Evolutionary conservation across 129 eudicot genomes (phyloP).

Genomic region (Ambrosia trifida): DNA sequence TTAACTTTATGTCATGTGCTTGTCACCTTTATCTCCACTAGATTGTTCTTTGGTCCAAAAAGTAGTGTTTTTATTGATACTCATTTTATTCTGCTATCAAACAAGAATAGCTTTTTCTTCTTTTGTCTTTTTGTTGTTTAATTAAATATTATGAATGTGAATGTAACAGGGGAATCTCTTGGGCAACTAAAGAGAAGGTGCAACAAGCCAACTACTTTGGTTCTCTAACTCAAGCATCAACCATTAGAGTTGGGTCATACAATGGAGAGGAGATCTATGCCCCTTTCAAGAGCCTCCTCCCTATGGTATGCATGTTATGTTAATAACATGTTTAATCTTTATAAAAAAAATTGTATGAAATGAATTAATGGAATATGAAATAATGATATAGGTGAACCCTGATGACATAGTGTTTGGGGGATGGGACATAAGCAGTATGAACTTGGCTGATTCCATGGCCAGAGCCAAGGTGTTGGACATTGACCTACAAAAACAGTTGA

Average conservation of each 20-base stretch:
- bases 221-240: constrained; percentile 93
- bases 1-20: not conserved
- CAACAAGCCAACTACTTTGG: constrained; percentile 97
- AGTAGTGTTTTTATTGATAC: not conserved
- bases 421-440: constrained; percentile 95
- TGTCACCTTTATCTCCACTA: not conserved
- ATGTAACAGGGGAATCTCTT: constrained; percentile 86
- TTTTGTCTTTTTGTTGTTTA: not conserved
- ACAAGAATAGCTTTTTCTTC: not conserved
- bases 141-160: not conserved
- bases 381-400: constrained; percentile 69
- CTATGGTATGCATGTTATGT: constrained; percentile 55
- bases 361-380: not conserved
- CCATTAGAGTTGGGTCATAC: constrained; percentile 90
- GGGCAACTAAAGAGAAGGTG: constrained; percentile 95
- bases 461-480: constrained; percentile 92
- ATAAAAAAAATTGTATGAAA: not conserved
- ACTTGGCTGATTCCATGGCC: constrained; percentile 91
- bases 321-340: no score
- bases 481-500: constrained; percentile 92
- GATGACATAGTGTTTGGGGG: constrained; percentile 96
- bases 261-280: constrained; percentile 98
- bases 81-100: not conserved
- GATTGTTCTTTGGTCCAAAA: not conserved
- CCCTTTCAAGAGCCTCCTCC: constrained; percentile 95